These are phyloP conservation scores for Lyophyllum semitale DNA, from an alignment of 768 basidiomycete species.

Conservation along the genomic window DNA sequence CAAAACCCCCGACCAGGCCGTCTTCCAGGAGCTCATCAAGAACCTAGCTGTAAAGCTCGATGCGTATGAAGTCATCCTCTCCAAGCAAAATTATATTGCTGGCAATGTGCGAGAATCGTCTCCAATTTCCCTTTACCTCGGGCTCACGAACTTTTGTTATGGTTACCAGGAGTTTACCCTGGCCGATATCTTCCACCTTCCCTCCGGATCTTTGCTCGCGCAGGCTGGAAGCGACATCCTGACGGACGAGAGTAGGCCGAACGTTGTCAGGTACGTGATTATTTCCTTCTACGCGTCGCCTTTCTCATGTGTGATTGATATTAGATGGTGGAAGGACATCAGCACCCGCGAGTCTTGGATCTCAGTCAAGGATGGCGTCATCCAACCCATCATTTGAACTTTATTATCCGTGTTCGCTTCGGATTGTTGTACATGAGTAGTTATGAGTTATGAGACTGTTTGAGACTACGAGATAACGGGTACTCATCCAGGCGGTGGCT, in stretches of 20 bases:
- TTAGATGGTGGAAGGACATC: conserved; percentile 25
- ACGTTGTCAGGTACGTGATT: conserved; percentile 13
- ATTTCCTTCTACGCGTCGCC: not conserved
- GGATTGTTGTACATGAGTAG: no score
- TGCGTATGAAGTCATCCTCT: conserved; percentile 54
- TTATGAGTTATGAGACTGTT: no score
- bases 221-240: conserved; percentile 14
- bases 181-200: conserved; percentile 22
- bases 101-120: conserved; percentile 47
- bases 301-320: not conserved
- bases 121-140: not conserved
- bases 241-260: conserved; percentile 10
- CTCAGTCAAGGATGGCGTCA: conserved; percentile 22
- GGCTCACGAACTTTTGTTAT: not conserved
- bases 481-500: no score
- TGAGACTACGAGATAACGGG: no score
- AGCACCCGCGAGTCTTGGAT: conserved; percentile 20
- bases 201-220: conserved; percentile 15
- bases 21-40: conserved; percentile 25
- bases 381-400: no score
- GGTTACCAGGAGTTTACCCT: conserved; percentile 10
- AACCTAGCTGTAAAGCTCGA: conserved; percentile 43
- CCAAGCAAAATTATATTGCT: conserved; percentile 53
- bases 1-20: conserved; percentile 8
- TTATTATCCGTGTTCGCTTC: no score